Percentiles rank a stretch among this genome's conserved stretches.
phyloP scores from a whole-genome alignment of 108 stramenopile species.

The Nitzschia sp. region DNA sequence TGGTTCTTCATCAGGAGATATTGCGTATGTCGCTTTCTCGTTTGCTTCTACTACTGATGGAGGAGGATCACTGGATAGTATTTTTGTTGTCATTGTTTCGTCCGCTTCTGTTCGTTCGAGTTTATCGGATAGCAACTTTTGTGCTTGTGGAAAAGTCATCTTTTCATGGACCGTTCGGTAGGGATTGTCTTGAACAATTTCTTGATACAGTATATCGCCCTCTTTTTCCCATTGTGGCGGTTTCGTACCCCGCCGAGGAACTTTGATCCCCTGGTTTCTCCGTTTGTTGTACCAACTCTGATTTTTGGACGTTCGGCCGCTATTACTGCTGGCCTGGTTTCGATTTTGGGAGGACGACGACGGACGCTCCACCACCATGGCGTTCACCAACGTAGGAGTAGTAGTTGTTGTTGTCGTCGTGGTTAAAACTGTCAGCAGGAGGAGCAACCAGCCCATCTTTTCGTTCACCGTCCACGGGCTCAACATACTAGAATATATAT shows the following conservation, averaged over 20 bases:
- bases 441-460: too few species aligned
- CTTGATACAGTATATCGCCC: constrained; percentile 64
- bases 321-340: not conserved
- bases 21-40: not conserved
- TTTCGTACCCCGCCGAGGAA: constrained; percentile 40
- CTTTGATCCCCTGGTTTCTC: constrained; percentile 25
- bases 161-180: constrained; percentile 1
- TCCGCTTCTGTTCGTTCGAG: not conserved
- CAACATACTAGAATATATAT: too few species aligned
- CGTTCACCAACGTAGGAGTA: too few species aligned
- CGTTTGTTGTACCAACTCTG: constrained; percentile 35
- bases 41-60: not conserved
- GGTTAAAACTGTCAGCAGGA: too few species aligned
- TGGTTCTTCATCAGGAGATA: constrained; percentile 27
- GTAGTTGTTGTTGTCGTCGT: too few species aligned
- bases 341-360: too few species aligned
- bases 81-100: not conserved
- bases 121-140: not conserved
- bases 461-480: too few species aligned
- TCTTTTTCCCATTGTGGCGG: constrained; percentile 79
- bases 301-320: constrained; percentile 9
- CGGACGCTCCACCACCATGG: constrained; percentile 2
- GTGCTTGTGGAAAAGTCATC: not conserved
- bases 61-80: not conserved
- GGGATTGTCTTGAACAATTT: constrained; percentile 15